Conservation (phyloP, 176 grass and related monocot species). For the Ananas comosus region DNA sequence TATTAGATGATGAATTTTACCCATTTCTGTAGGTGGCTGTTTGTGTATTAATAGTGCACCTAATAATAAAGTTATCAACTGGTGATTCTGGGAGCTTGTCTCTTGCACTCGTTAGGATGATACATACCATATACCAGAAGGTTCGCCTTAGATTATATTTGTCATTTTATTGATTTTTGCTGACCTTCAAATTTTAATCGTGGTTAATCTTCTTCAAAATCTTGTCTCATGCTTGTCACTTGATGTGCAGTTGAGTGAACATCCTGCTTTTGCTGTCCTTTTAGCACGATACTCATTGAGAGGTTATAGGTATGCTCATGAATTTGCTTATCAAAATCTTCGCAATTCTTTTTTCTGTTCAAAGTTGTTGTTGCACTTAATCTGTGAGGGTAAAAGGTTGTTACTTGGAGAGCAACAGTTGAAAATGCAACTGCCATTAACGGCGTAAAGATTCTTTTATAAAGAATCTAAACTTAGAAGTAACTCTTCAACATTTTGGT, state of each 20-base stretch:
- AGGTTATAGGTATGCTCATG: slow-evolving; percentile 45
- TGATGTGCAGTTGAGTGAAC: slow-evolving; percentile 46
- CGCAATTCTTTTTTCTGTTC: background rate
- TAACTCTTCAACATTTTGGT: too few species aligned
- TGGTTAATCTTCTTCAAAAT: background rate
- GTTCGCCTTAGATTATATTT: slow-evolving; percentile 21
- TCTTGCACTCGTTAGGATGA: slow-evolving; percentile 51
- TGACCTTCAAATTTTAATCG: too few species aligned
- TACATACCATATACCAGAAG: slow-evolving; percentile 42
- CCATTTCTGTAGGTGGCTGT: slow-evolving; percentile 37
- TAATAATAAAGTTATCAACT: slow-evolving; percentile 49
- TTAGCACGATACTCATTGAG: slow-evolving; percentile 46
- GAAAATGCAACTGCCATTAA: background rate
- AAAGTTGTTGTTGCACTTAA: background rate
- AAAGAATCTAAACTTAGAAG: too few species aligned
- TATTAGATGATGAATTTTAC: slow-evolving; percentile 10
- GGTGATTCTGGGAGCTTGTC: slow-evolving; percentile 63
- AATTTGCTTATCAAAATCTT: background rate
- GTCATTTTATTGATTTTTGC: background rate
- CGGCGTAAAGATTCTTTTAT: background rate
- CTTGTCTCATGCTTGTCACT: background rate
- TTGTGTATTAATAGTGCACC: slow-evolving; percentile 60
- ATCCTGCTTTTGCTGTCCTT: slow-evolving; percentile 55
- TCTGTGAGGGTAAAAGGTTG: background rate
- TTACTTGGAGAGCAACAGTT: too few species aligned